A percentile compares a stretch with the other conserved stretches of the same genome.
phyloP scores from a whole-genome alignment of 495 filamentous ascomycete species.

The Aspergillus diversus region DNA sequence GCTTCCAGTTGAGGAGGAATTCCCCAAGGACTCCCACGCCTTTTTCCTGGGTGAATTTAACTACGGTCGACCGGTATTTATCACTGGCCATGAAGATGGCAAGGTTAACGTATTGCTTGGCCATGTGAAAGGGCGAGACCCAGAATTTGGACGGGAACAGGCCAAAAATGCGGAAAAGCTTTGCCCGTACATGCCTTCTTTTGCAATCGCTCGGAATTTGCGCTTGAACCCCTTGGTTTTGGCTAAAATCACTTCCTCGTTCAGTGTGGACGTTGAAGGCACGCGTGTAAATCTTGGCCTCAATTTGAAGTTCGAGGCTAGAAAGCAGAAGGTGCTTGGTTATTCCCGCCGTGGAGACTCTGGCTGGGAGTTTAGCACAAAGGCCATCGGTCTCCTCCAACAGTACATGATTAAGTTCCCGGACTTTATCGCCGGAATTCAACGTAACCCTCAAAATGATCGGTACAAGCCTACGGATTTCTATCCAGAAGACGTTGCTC shows the following conservation, averaged over 20 bases:
- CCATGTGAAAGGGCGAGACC: constrained; percentile 67
- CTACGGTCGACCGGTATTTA: constrained; percentile 86
- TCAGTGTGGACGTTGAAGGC: constrained; percentile 78
- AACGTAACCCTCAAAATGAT: constrained; percentile 72
- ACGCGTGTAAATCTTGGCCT: constrained; percentile 85
- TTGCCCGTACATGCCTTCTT: constrained; percentile 83
- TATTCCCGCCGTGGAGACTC: constrained; percentile 83
- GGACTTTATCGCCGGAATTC: constrained; percentile 87
- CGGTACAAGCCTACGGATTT: constrained; percentile 84
- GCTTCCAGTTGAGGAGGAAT: constrained; percentile 87
- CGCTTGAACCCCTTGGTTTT: constrained; percentile 82
- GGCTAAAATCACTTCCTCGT: constrained; percentile 94
- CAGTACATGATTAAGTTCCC: constrained; percentile 95
- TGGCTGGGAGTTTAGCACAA: constrained; percentile 94
- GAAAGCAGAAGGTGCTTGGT: constrained; percentile 92
- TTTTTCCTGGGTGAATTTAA: constrained; percentile 98
- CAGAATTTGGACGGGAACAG: constrained; percentile 78
- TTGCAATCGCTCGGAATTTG: constrained; percentile 78
- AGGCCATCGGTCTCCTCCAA: constrained; percentile 76
- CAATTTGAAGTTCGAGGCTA: constrained; percentile 95
- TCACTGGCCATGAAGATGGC: constrained; percentile 72
- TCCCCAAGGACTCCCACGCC: constrained; percentile 75
- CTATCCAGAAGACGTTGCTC: constrained; percentile 69
- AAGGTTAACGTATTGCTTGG: constrained; percentile 79
- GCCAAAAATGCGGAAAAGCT: constrained; percentile 65